Percentiles rank a stretch among this genome's conserved stretches.
phyloP scores from a whole-genome alignment of 202 grass and related monocot species.

The Thinopyrum obtusiflorum region DNA sequence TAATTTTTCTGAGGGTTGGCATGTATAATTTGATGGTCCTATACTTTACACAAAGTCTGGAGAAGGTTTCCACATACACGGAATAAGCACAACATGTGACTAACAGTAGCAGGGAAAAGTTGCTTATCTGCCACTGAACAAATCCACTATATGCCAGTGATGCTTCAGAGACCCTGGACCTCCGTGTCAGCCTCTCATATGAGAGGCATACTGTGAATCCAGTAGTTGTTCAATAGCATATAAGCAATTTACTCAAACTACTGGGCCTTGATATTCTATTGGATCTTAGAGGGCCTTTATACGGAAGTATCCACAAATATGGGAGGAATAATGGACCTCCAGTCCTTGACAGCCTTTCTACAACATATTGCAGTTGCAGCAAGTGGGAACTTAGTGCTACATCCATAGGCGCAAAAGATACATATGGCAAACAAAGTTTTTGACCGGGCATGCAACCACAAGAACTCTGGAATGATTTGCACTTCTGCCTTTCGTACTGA shows the following conservation, averaged over 20 bases:
- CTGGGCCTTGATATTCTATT: not conserved
- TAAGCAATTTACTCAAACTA: not conserved
- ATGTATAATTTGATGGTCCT: too few species aligned
- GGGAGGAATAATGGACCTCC: not conserved
- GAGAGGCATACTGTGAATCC: not conserved
- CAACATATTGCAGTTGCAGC: not conserved
- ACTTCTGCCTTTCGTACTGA: constrained; percentile 26
- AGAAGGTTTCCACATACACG: too few species aligned
- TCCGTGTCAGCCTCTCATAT: not conserved
- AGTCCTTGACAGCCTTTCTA: not conserved
- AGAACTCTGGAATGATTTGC: constrained; percentile 32
- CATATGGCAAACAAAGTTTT: constrained; percentile 17
- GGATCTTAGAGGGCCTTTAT: not conserved
- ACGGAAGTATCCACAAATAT: too few species aligned
- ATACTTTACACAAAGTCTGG: too few species aligned
- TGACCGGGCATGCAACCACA: constrained; percentile 9
- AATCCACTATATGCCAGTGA: not conserved
- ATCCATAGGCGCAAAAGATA: not conserved
- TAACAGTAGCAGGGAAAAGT: not conserved
- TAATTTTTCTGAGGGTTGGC: too few species aligned
- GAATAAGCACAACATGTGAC: not conserved
- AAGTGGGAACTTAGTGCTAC: not conserved
- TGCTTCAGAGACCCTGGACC: not conserved
- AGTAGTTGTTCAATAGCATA: not conserved
- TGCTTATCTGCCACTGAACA: not conserved